Conservation (phyloP, 352 stramenopile species). For the Globisporangium spiculum region DNA sequence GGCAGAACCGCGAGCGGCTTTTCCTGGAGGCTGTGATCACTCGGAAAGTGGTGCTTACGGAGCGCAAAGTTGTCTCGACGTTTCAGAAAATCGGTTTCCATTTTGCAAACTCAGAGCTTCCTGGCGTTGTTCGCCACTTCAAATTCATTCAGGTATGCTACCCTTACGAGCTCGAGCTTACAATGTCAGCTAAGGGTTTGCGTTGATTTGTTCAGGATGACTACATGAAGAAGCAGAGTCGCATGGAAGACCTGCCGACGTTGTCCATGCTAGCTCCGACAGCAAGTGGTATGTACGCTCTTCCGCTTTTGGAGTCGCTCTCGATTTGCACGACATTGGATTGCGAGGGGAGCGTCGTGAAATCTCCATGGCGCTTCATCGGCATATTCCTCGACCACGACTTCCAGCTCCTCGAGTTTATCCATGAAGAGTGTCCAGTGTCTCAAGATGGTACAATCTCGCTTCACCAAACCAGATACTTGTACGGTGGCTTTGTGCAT, state of each 20-base stretch:
- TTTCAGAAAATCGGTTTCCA: slow-evolving; percentile 63
- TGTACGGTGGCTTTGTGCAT: slow-evolving; percentile 49
- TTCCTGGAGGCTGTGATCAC: slow-evolving; percentile 71
- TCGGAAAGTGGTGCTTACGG: slow-evolving; percentile 55
- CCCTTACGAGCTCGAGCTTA: background rate
- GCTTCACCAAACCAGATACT: slow-evolving; percentile 43
- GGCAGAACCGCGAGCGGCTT: slow-evolving; percentile 43
- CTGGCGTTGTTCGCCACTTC: slow-evolving; percentile 43
- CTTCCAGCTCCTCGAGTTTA: slow-evolving; percentile 59
- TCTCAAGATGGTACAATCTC: slow-evolving; percentile 28
- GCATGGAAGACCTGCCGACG: slow-evolving; percentile 60
- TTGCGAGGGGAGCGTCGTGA: slow-evolving; percentile 16
- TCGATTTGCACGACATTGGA: slow-evolving; percentile 44
- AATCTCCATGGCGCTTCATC: slow-evolving; percentile 51
- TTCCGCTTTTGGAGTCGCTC: slow-evolving; percentile 44
- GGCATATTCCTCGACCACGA: slow-evolving; percentile 57
- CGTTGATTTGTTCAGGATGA: slow-evolving; percentile 30
- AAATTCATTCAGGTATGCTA: slow-evolving; percentile 41
- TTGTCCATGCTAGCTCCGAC: slow-evolving; percentile 53
- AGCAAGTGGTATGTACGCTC: slow-evolving; percentile 34
- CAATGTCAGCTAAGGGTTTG: background rate
- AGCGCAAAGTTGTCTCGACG: slow-evolving; percentile 42
- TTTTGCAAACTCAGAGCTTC: slow-evolving; percentile 44
- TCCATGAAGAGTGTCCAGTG: slow-evolving; percentile 46
- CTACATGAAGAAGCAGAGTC: slow-evolving; percentile 41